These are phyloP conservation scores for Phialophora expanda DNA, from an alignment of 2,329 filamentous ascomycete species.

Conservation along the genomic window DNA sequence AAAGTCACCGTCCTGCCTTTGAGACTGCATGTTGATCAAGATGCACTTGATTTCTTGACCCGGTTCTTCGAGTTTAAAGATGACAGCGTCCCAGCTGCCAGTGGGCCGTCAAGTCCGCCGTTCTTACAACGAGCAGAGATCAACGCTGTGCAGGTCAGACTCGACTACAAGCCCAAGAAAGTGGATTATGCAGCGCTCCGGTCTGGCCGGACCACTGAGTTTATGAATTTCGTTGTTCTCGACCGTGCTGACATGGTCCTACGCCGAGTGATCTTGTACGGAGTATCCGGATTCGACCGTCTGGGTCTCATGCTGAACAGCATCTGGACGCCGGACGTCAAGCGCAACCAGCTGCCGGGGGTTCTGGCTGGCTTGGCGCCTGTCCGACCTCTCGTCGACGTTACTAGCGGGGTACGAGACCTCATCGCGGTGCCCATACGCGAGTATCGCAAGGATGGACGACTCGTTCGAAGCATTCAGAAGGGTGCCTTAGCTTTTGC, in stretches of 20 bases:
- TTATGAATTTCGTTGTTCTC: slow-evolving; percentile 97
- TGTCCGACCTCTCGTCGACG: slow-evolving; percentile 87
- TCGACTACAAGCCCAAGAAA: slow-evolving; percentile 98
- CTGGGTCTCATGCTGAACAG: slow-evolving; percentile 90
- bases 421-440: slow-evolving; percentile 86
- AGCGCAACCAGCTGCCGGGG: slow-evolving; percentile 82
- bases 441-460: slow-evolving; percentile 92
- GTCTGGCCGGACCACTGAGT: slow-evolving; percentile 92
- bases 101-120: slow-evolving; percentile 71
- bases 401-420: slow-evolving; percentile 83
- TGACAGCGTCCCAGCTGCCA: slow-evolving; percentile 60
- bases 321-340: slow-evolving; percentile 95
- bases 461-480: slow-evolving; percentile 86
- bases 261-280: slow-evolving; percentile 89
- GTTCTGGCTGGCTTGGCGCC: slow-evolving; percentile 88
- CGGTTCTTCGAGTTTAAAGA: slow-evolving; percentile 99
- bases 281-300: slow-evolving; percentile 86
- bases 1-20: slow-evolving; percentile 80
- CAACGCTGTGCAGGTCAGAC: slow-evolving; percentile 78
- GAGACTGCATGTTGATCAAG: slow-evolving; percentile 92
- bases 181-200: slow-evolving; percentile 92
- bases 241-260: slow-evolving; percentile 87
- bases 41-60: slow-evolving; percentile 94
- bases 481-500: slow-evolving; percentile 91
- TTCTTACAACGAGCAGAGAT: slow-evolving; percentile 92